Evolutionary conservation across 2,329 filamentous ascomycete genomes (phyloP).

Genomic region (Alternaria gaisen): DNA sequence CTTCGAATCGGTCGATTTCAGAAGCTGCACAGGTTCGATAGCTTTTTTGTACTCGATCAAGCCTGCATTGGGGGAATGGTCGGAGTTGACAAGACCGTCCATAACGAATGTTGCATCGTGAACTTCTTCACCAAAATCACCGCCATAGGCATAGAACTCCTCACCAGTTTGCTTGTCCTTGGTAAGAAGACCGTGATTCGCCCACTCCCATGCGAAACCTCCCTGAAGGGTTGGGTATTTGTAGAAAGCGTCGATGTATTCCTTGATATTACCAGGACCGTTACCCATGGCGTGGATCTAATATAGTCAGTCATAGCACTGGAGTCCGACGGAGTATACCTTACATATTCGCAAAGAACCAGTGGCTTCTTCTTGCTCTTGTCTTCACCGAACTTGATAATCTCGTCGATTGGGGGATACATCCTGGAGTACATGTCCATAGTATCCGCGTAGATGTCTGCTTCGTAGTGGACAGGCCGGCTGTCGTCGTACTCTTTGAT

Average conservation of each 20-base stretch:
- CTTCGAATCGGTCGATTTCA: conserved; percentile 31
- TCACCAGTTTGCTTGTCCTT: conserved; percentile 51
- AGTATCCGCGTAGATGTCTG: conserved; percentile 66
- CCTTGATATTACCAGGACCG: conserved; percentile 73
- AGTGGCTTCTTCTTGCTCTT: conserved; percentile 61
- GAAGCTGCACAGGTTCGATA: conserved; percentile 53
- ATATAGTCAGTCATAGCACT: neutral
- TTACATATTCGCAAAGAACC: conserved; percentile 63
- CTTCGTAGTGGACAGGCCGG: conserved; percentile 72
- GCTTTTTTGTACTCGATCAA: conserved; percentile 56
- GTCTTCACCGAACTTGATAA: conserved; percentile 58
- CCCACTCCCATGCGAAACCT: conserved; percentile 62
- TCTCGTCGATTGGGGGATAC: conserved; percentile 66
- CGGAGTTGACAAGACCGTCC: conserved; percentile 55
- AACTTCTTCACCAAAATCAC: conserved; percentile 54
- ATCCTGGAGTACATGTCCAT: conserved; percentile 74
- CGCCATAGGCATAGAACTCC: conserved; percentile 55
- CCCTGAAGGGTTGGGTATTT: conserved; percentile 69
- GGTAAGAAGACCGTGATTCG: conserved; percentile 55
- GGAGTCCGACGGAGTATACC: neutral
- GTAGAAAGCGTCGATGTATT: conserved; percentile 72
- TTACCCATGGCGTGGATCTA: conserved; percentile 75
- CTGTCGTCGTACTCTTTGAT: conserved; percentile 66
- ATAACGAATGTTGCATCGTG: conserved; percentile 57
- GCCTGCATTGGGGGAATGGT: conserved; percentile 54